Conservation (phyloP, 2,329 filamentous ascomycete species). For the Phaeophleospora eucalypticola region DNA sequence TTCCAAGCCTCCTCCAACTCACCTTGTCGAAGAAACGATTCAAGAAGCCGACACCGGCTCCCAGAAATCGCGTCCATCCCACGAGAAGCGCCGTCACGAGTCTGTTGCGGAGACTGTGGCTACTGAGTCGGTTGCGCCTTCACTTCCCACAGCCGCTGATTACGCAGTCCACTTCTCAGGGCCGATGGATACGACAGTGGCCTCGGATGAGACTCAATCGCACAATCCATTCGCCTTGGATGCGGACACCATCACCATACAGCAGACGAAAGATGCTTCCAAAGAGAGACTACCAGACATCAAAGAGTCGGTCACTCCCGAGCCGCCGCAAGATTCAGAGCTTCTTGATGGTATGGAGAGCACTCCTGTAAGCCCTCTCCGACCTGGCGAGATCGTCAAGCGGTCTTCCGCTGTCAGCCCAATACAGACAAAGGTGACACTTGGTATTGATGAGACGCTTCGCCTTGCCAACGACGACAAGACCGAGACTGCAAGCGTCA, state of each 20-base stretch:
- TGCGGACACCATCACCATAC: conserved; percentile 33
- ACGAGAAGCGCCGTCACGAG: conserved; percentile 12
- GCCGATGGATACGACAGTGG: conserved; percentile 28
- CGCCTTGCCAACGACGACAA: conserved; percentile 13
- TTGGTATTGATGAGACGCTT: conserved; percentile 29
- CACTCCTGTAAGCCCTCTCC: conserved; percentile 31
- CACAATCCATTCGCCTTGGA: conserved; percentile 31
- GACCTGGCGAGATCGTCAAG: conserved; percentile 23
- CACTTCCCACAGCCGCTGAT: conserved; percentile 26
- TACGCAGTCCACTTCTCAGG: conserved; percentile 33
- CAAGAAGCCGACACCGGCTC: conserved; percentile 1
- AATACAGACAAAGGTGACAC: conserved; percentile 26
- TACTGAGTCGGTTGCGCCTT: conserved; percentile 19
- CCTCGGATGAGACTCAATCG: conserved; percentile 30
- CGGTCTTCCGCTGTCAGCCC: conserved; percentile 34
- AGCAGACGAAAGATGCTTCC: conserved; percentile 18
- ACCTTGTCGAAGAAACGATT: conserved; percentile 8
- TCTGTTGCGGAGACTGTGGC: conserved; percentile 21
- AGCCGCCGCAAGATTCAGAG: conserved; percentile 9
- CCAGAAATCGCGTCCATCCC: background rate
- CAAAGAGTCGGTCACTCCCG: conserved; percentile 7
- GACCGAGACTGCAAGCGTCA: conserved; percentile 6
- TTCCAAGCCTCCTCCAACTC: background rate
- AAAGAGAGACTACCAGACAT: conserved; percentile 4
- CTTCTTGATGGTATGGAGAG: conserved; percentile 10